phyloP scores from a whole-genome alignment of 495 filamentous ascomycete species.

The Haplographium delicatum region DNA sequence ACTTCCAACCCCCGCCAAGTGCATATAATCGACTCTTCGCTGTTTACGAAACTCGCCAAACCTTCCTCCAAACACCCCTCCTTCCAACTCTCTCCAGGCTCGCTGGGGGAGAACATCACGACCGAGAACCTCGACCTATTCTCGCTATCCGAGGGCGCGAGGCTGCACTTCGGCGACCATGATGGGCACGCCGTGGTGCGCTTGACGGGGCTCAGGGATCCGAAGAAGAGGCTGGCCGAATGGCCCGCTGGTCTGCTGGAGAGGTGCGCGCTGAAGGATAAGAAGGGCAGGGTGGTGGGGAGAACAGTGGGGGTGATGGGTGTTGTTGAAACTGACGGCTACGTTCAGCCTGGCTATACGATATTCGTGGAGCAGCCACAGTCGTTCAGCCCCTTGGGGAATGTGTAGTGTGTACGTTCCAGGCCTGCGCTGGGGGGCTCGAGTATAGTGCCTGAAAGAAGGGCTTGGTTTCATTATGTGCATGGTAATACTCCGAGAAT shows the following conservation, averaged over 20 bases:
- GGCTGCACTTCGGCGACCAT: constrained; percentile 12
- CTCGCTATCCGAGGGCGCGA: constrained; percentile 6
- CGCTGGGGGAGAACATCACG: constrained; percentile 20
- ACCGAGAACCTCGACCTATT: constrained; percentile 15
- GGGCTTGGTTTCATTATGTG: too few species aligned
- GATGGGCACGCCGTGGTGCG: constrained; percentile 17
- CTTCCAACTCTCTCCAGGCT: constrained; percentile 9
- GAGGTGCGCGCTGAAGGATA: constrained; percentile 12
- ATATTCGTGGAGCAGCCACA: constrained; percentile 13
- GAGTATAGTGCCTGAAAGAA: too few species aligned
- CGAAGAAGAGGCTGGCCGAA: constrained; percentile 11
- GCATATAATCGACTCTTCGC: constrained; percentile 8
- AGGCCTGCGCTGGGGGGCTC: too few species aligned
- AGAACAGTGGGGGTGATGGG: constrained; percentile 20
- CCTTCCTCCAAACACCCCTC: constrained; percentile 1
- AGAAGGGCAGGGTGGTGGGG: constrained; percentile 8
- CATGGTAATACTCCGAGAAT: too few species aligned
- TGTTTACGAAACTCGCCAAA: not conserved
- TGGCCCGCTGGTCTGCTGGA: constrained; percentile 15
- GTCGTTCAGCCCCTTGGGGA: not conserved
- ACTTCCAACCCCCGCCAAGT: constrained; percentile 12
- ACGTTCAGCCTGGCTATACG: constrained; percentile 4
- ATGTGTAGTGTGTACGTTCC: too few species aligned
- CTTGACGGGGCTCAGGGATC: constrained; percentile 17
- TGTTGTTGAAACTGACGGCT: constrained; percentile 13